Conservation (phyloP, 2,329 filamentous ascomycete genomes). For the Podosphaera fusca region DNA sequence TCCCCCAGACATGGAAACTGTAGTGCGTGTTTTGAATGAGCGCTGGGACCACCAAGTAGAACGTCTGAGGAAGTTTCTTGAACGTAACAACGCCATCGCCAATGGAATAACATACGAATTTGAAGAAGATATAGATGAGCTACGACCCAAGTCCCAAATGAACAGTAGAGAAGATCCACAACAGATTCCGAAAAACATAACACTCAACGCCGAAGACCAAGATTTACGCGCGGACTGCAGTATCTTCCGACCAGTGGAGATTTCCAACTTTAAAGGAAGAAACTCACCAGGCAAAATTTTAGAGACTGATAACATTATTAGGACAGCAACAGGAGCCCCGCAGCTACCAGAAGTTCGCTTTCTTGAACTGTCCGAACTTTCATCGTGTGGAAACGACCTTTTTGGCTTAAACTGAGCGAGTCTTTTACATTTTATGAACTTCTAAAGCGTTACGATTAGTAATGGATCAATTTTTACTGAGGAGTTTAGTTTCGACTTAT, state of each 20-base stretch:
- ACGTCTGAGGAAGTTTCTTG: slow-evolving; percentile 12
- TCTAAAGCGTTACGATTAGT: neutral
- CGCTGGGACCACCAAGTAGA: slow-evolving; percentile 14
- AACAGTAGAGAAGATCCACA: slow-evolving; percentile 14
- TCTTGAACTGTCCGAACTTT: neutral
- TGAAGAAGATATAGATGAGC: slow-evolving; percentile 8
- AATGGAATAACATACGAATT: slow-evolving; percentile 8
- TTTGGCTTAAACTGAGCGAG: neutral
- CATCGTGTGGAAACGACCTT: neutral
- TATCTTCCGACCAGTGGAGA: neutral
- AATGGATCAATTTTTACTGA: neutral
- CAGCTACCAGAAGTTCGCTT: neutral
- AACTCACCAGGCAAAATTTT: neutral
- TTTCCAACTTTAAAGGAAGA: neutral
- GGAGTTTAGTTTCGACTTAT: neutral
- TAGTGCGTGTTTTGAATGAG: slow-evolving; percentile 12
- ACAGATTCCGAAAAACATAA: slow-evolving; percentile 15
- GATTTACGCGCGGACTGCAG: slow-evolving; percentile 11
- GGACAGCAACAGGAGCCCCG: too few species aligned
- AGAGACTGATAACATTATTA: neutral
- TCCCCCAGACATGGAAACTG: slow-evolving; percentile 14
- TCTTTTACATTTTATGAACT: neutral
- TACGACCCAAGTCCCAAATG: slow-evolving; percentile 13
- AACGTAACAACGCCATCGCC: slow-evolving; percentile 14
- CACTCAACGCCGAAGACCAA: slow-evolving; percentile 12